These are phyloP conservation scores for Trifolium pratense DNA, from an alignment of 306 rosid species.

Conservation along the genomic window DNA sequence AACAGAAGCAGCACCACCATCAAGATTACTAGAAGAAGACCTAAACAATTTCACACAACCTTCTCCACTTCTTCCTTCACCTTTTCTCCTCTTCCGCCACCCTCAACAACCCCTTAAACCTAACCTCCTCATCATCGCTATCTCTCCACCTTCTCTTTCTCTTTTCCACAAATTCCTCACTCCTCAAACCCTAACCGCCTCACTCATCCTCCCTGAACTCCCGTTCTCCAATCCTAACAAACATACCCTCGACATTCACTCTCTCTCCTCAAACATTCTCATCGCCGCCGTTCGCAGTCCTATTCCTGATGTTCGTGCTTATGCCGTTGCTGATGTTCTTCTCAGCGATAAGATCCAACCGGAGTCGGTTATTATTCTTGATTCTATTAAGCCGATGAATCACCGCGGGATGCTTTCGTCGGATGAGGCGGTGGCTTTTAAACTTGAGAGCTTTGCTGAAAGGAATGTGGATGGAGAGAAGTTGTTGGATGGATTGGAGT, in stretches of 20 bases:
- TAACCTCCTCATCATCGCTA: conserved; percentile 66
- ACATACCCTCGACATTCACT: conserved; percentile 57
- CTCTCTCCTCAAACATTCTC: conserved; percentile 40
- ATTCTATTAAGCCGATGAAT: conserved; percentile 52
- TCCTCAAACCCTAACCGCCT: conserved; percentile 55
- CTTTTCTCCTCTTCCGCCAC: conserved; percentile 61
- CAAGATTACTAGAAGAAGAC: conserved; percentile 78
- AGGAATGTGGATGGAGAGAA: conserved; percentile 43
- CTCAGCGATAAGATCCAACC: conserved; percentile 52
- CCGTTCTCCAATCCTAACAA: conserved; percentile 54
- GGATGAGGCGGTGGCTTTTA: conserved; percentile 62
- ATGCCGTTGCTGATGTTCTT: conserved; percentile 55
- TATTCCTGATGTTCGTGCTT: conserved; percentile 56
- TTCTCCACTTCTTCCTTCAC: conserved; percentile 65
- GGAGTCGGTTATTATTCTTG: conserved; percentile 60
- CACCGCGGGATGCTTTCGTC: conserved; percentile 64
- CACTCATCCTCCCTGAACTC: conserved; percentile 76
- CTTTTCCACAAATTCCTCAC: conserved; percentile 53
- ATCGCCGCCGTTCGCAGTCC: conserved; percentile 54
- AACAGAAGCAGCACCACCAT: conserved; percentile 84
- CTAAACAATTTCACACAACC: conserved; percentile 75
- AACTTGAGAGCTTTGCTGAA: conserved; percentile 73
- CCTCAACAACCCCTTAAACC: conserved; percentile 62
- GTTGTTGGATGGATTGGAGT: conserved; percentile 50
- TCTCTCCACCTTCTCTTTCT: conserved; percentile 67